Evolutionary conservation across 208 protist species (phyloP), one percentile per base, ranked within the genome.

Genomic region (Leishmania mexicana): DNA sequence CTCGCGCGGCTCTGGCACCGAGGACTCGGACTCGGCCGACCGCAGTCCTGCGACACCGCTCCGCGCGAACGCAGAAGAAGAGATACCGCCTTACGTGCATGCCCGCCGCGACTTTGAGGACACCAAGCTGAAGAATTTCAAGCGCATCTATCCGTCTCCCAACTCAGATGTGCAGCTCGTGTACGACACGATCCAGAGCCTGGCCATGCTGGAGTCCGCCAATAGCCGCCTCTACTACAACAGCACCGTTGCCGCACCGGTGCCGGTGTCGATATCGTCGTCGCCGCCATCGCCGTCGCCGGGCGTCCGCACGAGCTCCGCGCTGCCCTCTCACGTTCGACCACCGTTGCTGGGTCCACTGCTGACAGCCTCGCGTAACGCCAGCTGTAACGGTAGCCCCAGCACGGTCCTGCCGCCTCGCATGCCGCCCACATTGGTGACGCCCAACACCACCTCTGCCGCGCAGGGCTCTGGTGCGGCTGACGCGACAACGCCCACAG

Each of bases 111-210:
- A 71, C 31, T 79, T 81, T 42, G 94, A 98, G 81, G 96, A 98
- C 85, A 85, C 82, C 47, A 95, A 95, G 76, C 84, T 97, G 68
- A 78, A 83, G 49, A 90, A 96, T 85, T 98, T 95, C 83, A 75
- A 76, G 24, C 92, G 96, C 62, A 92, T 97, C 81, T 98, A 96
- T 76, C 96, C 96, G 21, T 88, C 90, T 1, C 57, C 75, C 21
- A 83, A 96, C 71, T n/a, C 72, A 1, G 92, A 93, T 71, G 76
- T 92, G 76, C 89, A 95, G 79, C 35, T 87, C 7, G 78, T 95
- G 54, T 98, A 97, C 81, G 88, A 96, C 31, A 89, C 83, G 6
- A 89, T 97, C 35, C 87, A 85, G 57, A 84, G 80, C 58, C 80
- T 93, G 11, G 80, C 88, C 58, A 81, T 82, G 71, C 83, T 88